Evolutionary conservation across 768 basidiomycete genomes (phyloP), one percentile per base, ranked within the genome.

Genomic region (Lactarius tabidus): DNA sequence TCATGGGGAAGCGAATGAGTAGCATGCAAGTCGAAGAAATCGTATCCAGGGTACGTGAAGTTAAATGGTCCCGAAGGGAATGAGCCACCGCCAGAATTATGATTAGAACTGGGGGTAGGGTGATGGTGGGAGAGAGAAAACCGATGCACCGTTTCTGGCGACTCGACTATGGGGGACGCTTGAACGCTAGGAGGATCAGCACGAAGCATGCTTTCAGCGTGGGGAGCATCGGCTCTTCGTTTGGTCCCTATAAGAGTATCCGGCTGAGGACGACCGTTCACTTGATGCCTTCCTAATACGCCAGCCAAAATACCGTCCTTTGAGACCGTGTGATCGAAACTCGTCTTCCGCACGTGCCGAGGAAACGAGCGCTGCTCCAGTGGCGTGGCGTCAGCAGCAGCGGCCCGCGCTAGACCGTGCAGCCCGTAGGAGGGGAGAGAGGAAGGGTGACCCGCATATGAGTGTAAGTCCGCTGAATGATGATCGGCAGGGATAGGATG

Each of bases 271-370:
- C 87, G 88, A 39, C 89, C 89, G 73, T 92, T 89, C 68, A 91
- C 86, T 74, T 91, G 89, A 77, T 93, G 90, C 57, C 90, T 81
- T 63, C 88, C 88, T 70, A 82, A 82, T 57, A 85, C 75, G 48
- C 83, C 84, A 35, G 79, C 72, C 64, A 85, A 78, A 61, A 87
- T 81, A 41, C 82, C 84, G 66, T 88, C 86, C 68, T 83, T 84
- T 41, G 84, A 82, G 45, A 95, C 88, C 4, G 94, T 95, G 76
- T 95, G 94, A 75, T 97, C 94, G 74, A 95, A 96, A 76, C 92
- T 94, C 54, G 94, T 93, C 80, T 97, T 97, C 67, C 94, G 85
- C 64, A 93, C 91, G 75, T 90, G 89, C 65, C 89, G 84, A 59
- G 94, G 91, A 73, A 94, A 91, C 35, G 81, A 76, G 67, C 82